Percentiles rank a stretch among this genome's conserved stretches.
Conservation (phyloP, 805 yeast species). For the Saturnispora saitoi region DNA sequence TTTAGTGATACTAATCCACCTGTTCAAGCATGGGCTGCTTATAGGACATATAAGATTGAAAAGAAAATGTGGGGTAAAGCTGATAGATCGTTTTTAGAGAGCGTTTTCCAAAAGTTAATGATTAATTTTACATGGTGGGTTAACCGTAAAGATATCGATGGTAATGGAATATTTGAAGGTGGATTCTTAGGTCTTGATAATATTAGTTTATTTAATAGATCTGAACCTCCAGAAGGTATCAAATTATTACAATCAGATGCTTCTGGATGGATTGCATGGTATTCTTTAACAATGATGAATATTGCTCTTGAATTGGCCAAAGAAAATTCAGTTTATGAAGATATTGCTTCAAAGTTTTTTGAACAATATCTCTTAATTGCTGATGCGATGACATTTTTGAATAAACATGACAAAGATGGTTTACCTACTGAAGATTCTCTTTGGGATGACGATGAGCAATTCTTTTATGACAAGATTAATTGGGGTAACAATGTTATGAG, state of each 20-base stretch:
- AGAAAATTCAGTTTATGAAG: conserved; percentile 78
- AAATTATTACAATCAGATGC: conserved; percentile 88
- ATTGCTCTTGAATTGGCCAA: conserved; percentile 87
- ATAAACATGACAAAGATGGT: conserved; percentile 27
- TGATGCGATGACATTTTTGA: conserved; percentile 78
- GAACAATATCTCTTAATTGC: conserved; percentile 88
- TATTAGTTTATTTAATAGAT: conserved; percentile 85
- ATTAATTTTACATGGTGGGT: conserved; percentile 98
- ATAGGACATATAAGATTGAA: conserved; percentile 79
- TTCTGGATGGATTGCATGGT: conserved; percentile 97
- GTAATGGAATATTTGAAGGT: conserved; percentile 87
- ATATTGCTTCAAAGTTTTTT: conserved; percentile 87
- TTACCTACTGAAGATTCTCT: conserved; percentile 49
- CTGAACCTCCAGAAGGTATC: conserved; percentile 94
- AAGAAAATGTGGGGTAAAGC: conserved; percentile 74
- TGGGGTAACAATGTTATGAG: conserved; percentile 64
- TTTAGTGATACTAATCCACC: conserved; percentile 95
- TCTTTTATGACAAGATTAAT: conserved; percentile 83
- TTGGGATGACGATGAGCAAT: conserved; percentile 86
- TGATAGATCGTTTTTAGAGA: conserved; percentile 75
- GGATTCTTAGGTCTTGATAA: conserved; percentile 91
- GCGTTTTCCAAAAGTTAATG: conserved; percentile 86
- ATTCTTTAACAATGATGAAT: conserved; percentile 81
- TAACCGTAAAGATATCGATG: conserved; percentile 77
- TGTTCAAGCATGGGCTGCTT: conserved; percentile 94